Evolutionary conservation across 2,329 filamentous ascomycete species (phyloP), one percentile per base, ranked within the genome.

Genomic region (Catunica adiposa): DNA sequence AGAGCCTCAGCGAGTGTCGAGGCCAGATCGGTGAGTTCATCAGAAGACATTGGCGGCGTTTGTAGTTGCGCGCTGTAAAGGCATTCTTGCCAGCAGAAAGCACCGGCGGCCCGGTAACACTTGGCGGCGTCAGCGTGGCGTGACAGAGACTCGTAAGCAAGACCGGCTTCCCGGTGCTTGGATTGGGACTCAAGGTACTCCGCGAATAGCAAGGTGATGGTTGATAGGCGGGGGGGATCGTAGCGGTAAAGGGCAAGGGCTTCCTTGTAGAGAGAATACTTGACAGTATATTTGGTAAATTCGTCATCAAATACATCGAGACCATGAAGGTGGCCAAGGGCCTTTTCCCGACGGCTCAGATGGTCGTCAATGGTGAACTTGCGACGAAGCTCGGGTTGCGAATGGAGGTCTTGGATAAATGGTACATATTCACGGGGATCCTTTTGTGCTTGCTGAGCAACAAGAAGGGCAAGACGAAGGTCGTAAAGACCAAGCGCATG

Each of bases 381-480:
- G 46, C 87, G 81, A 20, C 88, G 80, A 9, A 85, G 67, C 9
- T 79, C 74, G 0, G 84, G 70, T 62, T 94, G 76, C 59, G 82
- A 76, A 65, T 96, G 87, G 1, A 98, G 76, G 37, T 82, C 82
- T 64, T 95, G 89, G 53, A 98, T 80, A 65, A 97, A 97, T 3
- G 92, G 92, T 6, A 97, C 78, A 62, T 98, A 98, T 67, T 98
- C 92, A 62, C 89, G 76, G 1, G 92, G 92, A 63, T 98, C 92
- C 65, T 90, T 87, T 68, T 98, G 92, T 0, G 89, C 92, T 65
- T 96, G 89, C 64, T 98, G 92, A 0, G 92, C 92, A 11, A 98
- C 86, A 4, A 96, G 74, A 9, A 98, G 74, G 2, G 90, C 83
- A 6, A 98, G 79, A 9, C 95, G 88, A 2, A 98, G 78, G 63